Base-by-base conservation (phyloP, 805 yeast genomes). In the Metahyphopichia silvanorum region DNA sequence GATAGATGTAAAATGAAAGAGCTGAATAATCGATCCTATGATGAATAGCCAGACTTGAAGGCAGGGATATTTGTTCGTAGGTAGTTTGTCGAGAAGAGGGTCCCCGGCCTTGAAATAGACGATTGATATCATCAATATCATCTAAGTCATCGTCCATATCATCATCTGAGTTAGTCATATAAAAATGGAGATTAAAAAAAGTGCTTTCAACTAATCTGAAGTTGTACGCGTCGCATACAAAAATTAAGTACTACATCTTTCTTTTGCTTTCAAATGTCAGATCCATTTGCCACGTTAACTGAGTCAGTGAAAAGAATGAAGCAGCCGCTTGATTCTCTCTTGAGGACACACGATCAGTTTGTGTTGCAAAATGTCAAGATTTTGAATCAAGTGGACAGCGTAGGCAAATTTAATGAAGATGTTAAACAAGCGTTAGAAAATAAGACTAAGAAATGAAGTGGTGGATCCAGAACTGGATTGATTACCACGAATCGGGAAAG, bases 1-100 rank as follows among this genome's bases (percentile, higher is more conserved):
- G 98, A 53, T 94, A 93, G 0, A 86, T 62, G 48, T 79, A 86
- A 0, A 76, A 63, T 15, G 35, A 21, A 9, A 57, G 39, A 28
- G 33, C 37, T 17, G 38, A 39, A 28, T 51, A 48, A 34, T 52
- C 48, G 22, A 55, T 46, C 14, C 23, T 35, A 34, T 57, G 63
- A 30, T 54, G 60, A 4, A 56, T 53, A 3, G 58, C 53, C 4
- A 31, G 27, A 16, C 34, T 35, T 1, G 24, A 16, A n/a, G 26
- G 20, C 35, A 31, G 21, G 34, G 21, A 17, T 14, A 16, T n/a
- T 23, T 18, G 14, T 31, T 15, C 25, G 14, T 21, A n/a, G n/a
- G n/a, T n/a, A n/a, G n/a, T n/a, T n/a, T n/a, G n/a, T n/a, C n/a
- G n/a, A n/a, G n/a, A n/a, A 12, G 16, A 14, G 16, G 18, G 15